phyloP scores from a whole-genome alignment of 2,329 filamentous ascomycete species.

The Zymoseptoria passerinii region DNA sequence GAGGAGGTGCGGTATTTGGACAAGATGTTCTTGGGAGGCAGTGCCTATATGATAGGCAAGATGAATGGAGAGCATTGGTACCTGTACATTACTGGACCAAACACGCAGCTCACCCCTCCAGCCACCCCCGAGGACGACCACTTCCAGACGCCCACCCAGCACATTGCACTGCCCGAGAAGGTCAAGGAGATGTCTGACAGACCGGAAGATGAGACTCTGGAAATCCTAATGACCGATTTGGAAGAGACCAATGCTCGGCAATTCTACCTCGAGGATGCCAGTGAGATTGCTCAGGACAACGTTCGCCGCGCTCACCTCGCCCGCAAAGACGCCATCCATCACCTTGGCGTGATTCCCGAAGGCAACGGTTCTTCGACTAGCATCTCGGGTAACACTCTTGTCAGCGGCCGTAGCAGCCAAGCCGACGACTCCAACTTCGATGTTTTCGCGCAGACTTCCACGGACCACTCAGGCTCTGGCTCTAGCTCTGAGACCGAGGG shows the following conservation, averaged over 20 bases:
- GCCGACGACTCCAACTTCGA: conserved; percentile 53
- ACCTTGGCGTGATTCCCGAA: conserved; percentile 52
- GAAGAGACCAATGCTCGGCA: conserved; percentile 58
- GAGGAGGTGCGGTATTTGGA: conserved; percentile 91
- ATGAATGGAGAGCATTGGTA: conserved; percentile 99
- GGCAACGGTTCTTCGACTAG: conserved; percentile 34
- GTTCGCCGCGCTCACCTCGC: conserved; percentile 58
- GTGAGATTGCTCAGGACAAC: conserved; percentile 78
- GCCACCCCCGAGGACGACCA: conserved; percentile 56
- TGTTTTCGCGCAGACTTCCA: conserved; percentile 69
- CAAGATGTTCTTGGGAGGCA: conserved; percentile 81
- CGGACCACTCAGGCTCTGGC: conserved; percentile 49
- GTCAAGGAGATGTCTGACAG: conserved; percentile 28
- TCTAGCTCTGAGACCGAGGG: conserved; percentile 47
- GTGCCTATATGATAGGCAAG: conserved; percentile 98
- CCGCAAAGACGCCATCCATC: conserved; percentile 51
- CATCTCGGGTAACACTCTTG: conserved; percentile 29
- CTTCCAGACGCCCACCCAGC: conserved; percentile 50
- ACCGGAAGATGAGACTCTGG: conserved; percentile 61
- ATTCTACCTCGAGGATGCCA: conserved; percentile 71
- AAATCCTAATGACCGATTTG: conserved; percentile 61
- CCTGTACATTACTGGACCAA: conserved; percentile 86
- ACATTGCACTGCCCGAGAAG: conserved; percentile 52
- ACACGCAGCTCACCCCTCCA: conserved; percentile 70
- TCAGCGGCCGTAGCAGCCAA: conserved; percentile 20